A percentile compares a stretch with the other conserved stretches of the same genome.
Evolutionary conservation across 352 stramenopile species (phyloP).

Genomic region (Phytopythium cucurbitacearum): DNA sequence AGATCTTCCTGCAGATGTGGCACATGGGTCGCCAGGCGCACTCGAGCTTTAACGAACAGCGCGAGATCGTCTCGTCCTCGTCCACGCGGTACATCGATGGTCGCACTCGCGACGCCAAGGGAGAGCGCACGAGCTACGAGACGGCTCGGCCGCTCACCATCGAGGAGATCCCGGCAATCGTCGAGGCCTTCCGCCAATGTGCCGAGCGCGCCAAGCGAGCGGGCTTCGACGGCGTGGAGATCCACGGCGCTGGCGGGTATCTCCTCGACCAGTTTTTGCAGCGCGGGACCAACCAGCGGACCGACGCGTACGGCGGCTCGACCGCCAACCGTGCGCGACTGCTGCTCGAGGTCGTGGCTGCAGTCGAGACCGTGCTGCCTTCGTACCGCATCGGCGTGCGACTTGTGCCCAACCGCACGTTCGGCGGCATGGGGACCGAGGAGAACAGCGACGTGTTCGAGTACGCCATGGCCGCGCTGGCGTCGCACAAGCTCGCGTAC

Average conservation of each 20-base stretch:
- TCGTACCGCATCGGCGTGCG: constrained; percentile 12
- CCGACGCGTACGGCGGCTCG: constrained; percentile 27
- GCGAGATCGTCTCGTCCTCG: constrained; percentile 47
- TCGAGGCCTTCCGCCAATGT: constrained; percentile 58
- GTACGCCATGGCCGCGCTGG: constrained; percentile 10
- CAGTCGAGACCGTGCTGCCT: constrained; percentile 8
- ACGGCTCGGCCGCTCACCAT: constrained; percentile 49
- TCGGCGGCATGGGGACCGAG: constrained; percentile 13
- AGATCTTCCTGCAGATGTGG: constrained; percentile 46
- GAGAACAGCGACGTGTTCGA: constrained; percentile 18
- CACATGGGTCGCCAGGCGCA: constrained; percentile 59
- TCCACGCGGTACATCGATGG: constrained; percentile 12
- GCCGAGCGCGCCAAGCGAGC: constrained; percentile 63
- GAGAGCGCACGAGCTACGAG: constrained; percentile 18
- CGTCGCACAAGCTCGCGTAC: constrained; percentile 18
- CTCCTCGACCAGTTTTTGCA: constrained; percentile 90
- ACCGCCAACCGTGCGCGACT: constrained; percentile 60
- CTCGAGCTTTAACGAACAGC: constrained; percentile 37
- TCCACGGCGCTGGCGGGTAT: constrained; percentile 91
- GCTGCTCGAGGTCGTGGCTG: constrained; percentile 48
- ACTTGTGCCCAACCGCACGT: constrained; percentile 7
- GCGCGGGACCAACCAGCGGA: constrained; percentile 62
- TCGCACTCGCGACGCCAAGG: constrained; percentile 20
- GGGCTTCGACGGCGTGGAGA: constrained; percentile 44
- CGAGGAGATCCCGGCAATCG: constrained; percentile 57